Conservation (phyloP, 2,329 filamentous ascomycete species). For the Biscogniauxia sp. region DNA sequence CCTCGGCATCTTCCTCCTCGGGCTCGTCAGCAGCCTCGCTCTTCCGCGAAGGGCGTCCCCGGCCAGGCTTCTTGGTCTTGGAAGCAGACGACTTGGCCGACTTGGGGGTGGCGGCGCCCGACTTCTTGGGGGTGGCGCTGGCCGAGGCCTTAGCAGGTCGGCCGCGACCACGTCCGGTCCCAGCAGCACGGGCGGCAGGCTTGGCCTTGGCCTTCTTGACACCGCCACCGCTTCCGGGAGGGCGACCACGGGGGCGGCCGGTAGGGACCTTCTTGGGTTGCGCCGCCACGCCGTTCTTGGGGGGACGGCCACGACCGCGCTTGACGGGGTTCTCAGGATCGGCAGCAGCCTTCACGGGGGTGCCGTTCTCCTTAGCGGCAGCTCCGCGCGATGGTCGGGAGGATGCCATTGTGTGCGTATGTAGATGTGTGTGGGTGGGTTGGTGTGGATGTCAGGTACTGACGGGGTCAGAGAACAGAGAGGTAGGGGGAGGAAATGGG, state of each 20-base stretch:
- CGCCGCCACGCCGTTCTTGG: constrained; percentile 37
- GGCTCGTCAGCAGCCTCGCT: constrained; percentile 24
- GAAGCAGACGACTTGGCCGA: constrained; percentile 18
- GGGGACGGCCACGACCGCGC: constrained; percentile 38
- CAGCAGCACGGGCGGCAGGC: constrained; percentile 10
- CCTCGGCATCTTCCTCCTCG: constrained; percentile 28
- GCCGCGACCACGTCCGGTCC: constrained; percentile 29
- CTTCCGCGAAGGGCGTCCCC: constrained; percentile 24
- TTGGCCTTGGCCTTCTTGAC: constrained; percentile 29
- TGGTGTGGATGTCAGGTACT: background rate
- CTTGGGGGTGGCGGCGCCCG: constrained; percentile 22
- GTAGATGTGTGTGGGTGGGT: background rate
- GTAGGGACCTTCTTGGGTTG: constrained; percentile 36
- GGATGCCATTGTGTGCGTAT: constrained; percentile 14
- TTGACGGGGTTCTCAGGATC: constrained; percentile 28
- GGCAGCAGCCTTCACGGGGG: constrained; percentile 12
- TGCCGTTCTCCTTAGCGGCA: constrained; percentile 22
- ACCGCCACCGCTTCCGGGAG: constrained; percentile 39
- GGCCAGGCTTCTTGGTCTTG: constrained; percentile 21
- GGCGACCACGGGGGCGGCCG: constrained; percentile 48
- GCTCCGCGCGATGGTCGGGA: constrained; percentile 12
- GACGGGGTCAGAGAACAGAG: background rate
- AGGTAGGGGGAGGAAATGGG: background rate
- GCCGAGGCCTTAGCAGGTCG: constrained; percentile 28
- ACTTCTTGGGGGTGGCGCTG: constrained; percentile 30